A percentile compares a stretch with the other conserved stretches of the same genome.
phyloP scores from a whole-genome alignment of 2,329 filamentous ascomycete genomes.

The Chaetomium sp. region DNA sequence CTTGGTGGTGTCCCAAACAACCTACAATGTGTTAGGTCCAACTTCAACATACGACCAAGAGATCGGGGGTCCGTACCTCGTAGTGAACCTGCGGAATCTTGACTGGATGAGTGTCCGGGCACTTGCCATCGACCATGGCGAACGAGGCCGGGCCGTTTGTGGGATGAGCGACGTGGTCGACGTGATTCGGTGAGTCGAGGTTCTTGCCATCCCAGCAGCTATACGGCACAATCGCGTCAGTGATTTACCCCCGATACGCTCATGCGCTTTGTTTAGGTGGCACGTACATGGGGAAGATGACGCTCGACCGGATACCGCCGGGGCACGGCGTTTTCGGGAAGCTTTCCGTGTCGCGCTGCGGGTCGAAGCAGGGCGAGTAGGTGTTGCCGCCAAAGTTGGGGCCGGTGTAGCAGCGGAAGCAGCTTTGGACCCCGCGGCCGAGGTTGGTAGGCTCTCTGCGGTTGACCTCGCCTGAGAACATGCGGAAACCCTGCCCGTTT shows the following conservation, averaged over 20 bases:
- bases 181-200: conserved; percentile 47
- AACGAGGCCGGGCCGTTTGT: conserved; percentile 45
- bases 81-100: conserved; percentile 42
- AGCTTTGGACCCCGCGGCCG: conserved; percentile 39
- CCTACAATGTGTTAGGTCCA: conserved; percentile 14
- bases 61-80: conserved; percentile 34
- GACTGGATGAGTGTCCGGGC: conserved; percentile 34
- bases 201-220: conserved; percentile 53
- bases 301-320: conserved; percentile 35
- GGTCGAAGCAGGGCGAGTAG: conserved; percentile 30
- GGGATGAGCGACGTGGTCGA: conserved; percentile 48
- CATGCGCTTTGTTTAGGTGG: neutral
- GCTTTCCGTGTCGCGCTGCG: conserved; percentile 32
- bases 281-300: conserved; percentile 36
- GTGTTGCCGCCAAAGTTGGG: conserved; percentile 36
- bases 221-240: conserved; percentile 6
- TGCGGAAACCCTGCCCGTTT: conserved; percentile 46
- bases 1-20: conserved; percentile 34
- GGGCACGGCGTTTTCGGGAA: conserved; percentile 34
- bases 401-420: conserved; percentile 38
- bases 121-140: conserved; percentile 39
- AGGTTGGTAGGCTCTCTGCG: conserved; percentile 27
- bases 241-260: neutral
- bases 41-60: neutral
- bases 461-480: conserved; percentile 48